These are phyloP conservation scores for Rhodotorula glutinis DNA, from an alignment of 1,284 basidiomycete genomes.

Conservation along the genomic window DNA sequence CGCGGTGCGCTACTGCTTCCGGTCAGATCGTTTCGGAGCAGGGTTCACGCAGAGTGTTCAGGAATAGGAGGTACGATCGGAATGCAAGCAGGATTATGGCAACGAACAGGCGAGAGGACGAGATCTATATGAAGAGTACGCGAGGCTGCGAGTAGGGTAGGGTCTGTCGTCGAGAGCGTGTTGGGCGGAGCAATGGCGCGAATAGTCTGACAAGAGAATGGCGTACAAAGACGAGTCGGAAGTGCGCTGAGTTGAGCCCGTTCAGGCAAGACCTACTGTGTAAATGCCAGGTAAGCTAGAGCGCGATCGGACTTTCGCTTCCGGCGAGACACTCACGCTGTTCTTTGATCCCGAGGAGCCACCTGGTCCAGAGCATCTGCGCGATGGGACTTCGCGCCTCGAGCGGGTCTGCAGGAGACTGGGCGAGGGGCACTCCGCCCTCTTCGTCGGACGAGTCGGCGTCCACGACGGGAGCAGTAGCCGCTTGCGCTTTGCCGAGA, in stretches of 20 bases:
- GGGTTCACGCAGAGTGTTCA: too few relatives aligned
- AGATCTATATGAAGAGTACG: not conserved
- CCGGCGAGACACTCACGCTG: slow-evolving; percentile 24
- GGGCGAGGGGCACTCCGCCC: slow-evolving; percentile 55
- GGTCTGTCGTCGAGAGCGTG: not conserved
- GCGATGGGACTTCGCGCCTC: slow-evolving; percentile 64
- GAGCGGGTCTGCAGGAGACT: not conserved
- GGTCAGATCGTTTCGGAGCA: too few relatives aligned
- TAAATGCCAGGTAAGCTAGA: too few relatives aligned
- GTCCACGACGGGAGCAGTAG: too few relatives aligned
- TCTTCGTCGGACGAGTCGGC: not conserved
- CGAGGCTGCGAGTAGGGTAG: not conserved
- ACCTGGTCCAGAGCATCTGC: slow-evolving; percentile 89
- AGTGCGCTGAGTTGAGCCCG: too few relatives aligned
- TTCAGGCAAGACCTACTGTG: too few relatives aligned
- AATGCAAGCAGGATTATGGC: not conserved
- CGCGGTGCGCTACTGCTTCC: too few relatives aligned
- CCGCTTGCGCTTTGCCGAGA: slow-evolving; percentile 1
- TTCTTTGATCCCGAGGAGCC: slow-evolving; percentile 78
- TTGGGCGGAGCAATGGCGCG: too few relatives aligned
- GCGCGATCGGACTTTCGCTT: too few relatives aligned
- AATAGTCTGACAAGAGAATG: too few relatives aligned
- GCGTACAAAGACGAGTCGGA: too few relatives aligned
- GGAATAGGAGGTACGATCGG: not conserved
- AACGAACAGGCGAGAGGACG: not conserved